These are phyloP conservation scores for Echinosophora koreensis DNA, from an alignment of 306 rosid species.

Conservation along the genomic window DNA sequence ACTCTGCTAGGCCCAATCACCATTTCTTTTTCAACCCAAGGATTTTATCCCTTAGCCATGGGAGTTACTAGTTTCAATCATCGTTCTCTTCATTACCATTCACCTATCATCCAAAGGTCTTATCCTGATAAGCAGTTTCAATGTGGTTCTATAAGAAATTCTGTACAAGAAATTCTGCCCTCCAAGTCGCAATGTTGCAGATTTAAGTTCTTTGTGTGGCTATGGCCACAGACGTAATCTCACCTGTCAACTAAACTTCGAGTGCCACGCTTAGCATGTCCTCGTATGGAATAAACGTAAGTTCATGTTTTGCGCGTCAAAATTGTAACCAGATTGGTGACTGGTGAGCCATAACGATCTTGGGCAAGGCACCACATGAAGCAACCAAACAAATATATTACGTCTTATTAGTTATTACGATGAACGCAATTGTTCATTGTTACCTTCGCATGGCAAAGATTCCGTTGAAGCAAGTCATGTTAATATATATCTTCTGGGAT, in stretches of 20 bases:
- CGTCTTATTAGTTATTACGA: no score
- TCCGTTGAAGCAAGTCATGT: no score
- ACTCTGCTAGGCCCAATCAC: not conserved
- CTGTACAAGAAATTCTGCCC: not conserved
- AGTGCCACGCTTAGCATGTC: no score
- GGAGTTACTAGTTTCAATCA: not conserved
- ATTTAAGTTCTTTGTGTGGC: not conserved
- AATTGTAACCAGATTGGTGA: not conserved
- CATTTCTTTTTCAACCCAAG: not conserved
- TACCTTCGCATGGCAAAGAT: not conserved
- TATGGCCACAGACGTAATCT: no score
- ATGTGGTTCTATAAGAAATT: not conserved
- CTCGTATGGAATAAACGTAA: not conserved
- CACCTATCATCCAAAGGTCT: not conserved
- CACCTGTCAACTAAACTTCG: no score
- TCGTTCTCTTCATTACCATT: not conserved
- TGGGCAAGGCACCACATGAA: not conserved
- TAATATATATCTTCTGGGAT: no score
- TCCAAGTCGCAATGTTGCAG: not conserved
- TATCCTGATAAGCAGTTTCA: not conserved
- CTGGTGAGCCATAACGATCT: not conserved
- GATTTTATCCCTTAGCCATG: slow-evolving; percentile 9
- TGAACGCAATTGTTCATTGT: not conserved
- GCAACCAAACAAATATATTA: not conserved
- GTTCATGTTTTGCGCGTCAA: not conserved